Conservation (phyloP, 2,329 filamentous ascomycete species). For the Beauveria varroae region DNA sequence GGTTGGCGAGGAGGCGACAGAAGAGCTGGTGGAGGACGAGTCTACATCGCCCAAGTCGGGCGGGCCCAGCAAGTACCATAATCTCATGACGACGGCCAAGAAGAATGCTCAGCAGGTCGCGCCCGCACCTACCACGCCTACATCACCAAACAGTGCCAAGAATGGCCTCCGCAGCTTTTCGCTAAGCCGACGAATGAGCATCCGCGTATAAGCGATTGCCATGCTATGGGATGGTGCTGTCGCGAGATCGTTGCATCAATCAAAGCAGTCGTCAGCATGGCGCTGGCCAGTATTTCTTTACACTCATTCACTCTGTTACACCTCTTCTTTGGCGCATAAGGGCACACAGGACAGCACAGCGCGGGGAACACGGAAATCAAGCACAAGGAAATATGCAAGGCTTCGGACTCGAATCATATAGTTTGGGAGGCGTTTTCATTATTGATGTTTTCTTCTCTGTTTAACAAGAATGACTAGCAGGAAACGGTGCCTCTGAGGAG, state of each 20-base stretch:
- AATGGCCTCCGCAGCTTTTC: conserved; percentile 7
- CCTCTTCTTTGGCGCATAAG: neutral
- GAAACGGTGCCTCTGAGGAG: neutral
- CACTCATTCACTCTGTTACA: neutral
- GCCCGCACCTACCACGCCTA: neutral
- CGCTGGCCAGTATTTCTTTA: neutral
- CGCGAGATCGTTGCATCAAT: neutral
- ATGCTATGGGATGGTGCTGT: neutral
- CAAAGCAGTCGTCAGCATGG: neutral
- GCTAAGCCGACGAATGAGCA: conserved; percentile 14
- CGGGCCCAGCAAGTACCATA: conserved; percentile 38
- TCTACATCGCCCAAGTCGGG: conserved; percentile 15
- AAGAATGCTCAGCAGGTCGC: conserved; percentile 27
- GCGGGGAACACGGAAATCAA: neutral
- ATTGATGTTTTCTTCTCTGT: neutral
- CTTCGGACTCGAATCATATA: neutral
- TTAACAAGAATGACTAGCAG: conserved; percentile 6
- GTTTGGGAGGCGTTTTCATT: neutral
- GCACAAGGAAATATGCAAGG: neutral
- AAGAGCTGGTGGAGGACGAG: conserved; percentile 1
- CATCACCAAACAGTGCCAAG: conserved; percentile 13
- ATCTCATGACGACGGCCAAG: conserved; percentile 37
- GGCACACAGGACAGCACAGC: conserved; percentile 10
- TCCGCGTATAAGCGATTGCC: neutral
- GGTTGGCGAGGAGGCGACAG: conserved; percentile 25